Conservation (phyloP, 1,284 basidiomycete genomes). For the Ustilago crameri region DNA sequence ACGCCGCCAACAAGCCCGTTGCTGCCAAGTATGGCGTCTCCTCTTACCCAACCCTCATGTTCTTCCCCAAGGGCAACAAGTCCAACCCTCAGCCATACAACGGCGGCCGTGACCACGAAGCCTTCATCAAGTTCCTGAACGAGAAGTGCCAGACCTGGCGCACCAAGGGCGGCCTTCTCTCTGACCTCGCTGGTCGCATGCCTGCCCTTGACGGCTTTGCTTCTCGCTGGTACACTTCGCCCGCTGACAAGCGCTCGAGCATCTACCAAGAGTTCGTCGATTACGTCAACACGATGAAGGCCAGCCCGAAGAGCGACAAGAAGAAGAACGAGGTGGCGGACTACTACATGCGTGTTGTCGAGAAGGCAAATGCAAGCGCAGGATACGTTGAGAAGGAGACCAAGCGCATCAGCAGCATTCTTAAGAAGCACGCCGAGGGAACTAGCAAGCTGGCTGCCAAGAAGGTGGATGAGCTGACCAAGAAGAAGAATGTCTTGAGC, state of each 20-base stretch:
- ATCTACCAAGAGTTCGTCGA: slow-evolving; percentile 74
- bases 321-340: slow-evolving; percentile 72
- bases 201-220: slow-evolving; percentile 82
- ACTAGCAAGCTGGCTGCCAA: slow-evolving; percentile 73
- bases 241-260: slow-evolving; percentile 72
- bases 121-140: slow-evolving; percentile 77
- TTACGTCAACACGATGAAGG: slow-evolving; percentile 62
- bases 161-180: slow-evolving; percentile 81
- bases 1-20: slow-evolving; percentile 79
- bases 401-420: slow-evolving; percentile 75
- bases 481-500: slow-evolving; percentile 86
- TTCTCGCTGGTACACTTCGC: slow-evolving; percentile 77
- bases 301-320: slow-evolving; percentile 54
- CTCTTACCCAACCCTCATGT: slow-evolving; percentile 84
- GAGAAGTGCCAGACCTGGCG: slow-evolving; percentile 88
- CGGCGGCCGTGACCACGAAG: slow-evolving; percentile 76
- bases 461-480: slow-evolving; percentile 93
- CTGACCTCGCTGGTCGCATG: slow-evolving; percentile 83
- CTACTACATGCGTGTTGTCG: slow-evolving; percentile 88
- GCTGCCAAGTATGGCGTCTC: slow-evolving; percentile 79
- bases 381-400: slow-evolving; percentile 87
- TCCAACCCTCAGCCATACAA: slow-evolving; percentile 77
- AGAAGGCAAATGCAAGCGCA: slow-evolving; percentile 79
- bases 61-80: slow-evolving; percentile 80
- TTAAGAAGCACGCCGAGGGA: slow-evolving; percentile 75